phyloP scores from a whole-genome alignment of 495 filamentous ascomycete species.

The Aspergillus avenaceus region DNA sequence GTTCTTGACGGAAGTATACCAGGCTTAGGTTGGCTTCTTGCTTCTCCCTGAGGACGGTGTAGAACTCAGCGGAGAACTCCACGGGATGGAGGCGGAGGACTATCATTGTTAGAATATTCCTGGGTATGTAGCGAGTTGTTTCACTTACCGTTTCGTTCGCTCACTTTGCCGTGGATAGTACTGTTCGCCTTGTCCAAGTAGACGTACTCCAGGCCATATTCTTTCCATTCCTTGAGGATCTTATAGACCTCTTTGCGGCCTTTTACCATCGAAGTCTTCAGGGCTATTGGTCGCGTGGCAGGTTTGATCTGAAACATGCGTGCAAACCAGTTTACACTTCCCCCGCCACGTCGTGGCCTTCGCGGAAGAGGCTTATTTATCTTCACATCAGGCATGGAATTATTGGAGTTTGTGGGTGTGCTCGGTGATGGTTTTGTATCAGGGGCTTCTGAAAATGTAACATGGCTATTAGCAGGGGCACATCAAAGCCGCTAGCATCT shows the following conservation, averaged over 20 bases:
- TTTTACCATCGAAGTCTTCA: conserved; percentile 61
- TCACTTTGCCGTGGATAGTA: conserved; percentile 72
- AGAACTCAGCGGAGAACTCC: conserved; percentile 76
- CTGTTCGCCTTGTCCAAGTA: conserved; percentile 68
- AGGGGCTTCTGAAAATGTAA: conserved; percentile 4
- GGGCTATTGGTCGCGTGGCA: conserved; percentile 65
- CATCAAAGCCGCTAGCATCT: neutral
- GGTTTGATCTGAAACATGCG: conserved; percentile 89
- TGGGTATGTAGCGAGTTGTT: conserved; percentile 5
- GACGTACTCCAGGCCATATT: conserved; percentile 73
- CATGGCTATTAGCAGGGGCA: neutral
- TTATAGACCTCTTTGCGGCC: conserved; percentile 70
- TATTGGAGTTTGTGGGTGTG: conserved; percentile 11
- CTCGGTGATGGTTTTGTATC: conserved; percentile 13
- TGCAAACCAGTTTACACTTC: conserved; percentile 72
- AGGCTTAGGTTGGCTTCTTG: conserved; percentile 64
- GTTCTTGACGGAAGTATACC: conserved; percentile 80
- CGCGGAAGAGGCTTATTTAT: conserved; percentile 15
- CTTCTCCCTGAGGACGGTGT: conserved; percentile 77
- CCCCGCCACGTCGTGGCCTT: neutral
- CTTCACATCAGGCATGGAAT: conserved; percentile 9
- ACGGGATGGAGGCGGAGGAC: conserved; percentile 74
- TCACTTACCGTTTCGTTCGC: conserved; percentile 68
- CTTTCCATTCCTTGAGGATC: conserved; percentile 72
- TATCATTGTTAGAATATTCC: conserved; percentile 22